A percentile compares a stretch with the other conserved stretches of the same genome.
Evolutionary conservation across 805 yeast species (phyloP).

Genomic region (Saturnispora gosingensis): DNA sequence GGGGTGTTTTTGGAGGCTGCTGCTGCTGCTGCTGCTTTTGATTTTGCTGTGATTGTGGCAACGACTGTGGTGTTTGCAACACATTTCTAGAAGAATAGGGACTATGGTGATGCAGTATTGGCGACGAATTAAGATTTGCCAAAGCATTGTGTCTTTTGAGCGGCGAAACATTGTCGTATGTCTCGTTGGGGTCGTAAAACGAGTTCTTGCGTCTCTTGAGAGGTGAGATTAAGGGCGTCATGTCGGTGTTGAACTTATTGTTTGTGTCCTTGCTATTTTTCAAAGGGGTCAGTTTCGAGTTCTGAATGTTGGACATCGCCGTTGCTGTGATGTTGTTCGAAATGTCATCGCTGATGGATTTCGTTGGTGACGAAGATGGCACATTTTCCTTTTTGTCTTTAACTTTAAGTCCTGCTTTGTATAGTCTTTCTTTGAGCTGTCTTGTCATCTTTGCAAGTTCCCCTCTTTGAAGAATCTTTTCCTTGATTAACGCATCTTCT

Average conservation of each 20-base stretch:
- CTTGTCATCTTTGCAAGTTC: conserved; percentile 38
- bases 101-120: conserved; percentile 19
- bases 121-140: conserved; percentile 23
- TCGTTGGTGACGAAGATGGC: conserved; percentile 16
- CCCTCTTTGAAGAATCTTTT: conserved; percentile 36
- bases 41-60: conserved; percentile 10
- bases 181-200: conserved; percentile 8
- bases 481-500: conserved; percentile 34
- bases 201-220: conserved; percentile 21
- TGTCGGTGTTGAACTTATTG: not conserved
- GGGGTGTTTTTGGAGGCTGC: conserved; percentile 27
- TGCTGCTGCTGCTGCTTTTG: conserved; percentile 13
- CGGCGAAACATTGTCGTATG: conserved; percentile 21
- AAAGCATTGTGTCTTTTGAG: conserved; percentile 19
- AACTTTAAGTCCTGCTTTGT: conserved; percentile 33
- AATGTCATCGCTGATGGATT: conserved; percentile 11
- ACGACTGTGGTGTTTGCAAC: conserved; percentile 15
- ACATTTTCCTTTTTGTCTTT: conserved; percentile 21
- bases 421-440: conserved; percentile 33
- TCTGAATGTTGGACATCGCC: conserved; percentile 14
- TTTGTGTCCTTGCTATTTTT: conserved; percentile 2
- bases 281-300: conserved; percentile 11
- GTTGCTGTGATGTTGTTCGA: conserved; percentile 14
- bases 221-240: conserved; percentile 19
- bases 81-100: conserved; percentile 14